Evolutionary conservation across 371 early-diverging fungal genomes (phyloP).

Genomic region (Mucor ambiguus): DNA sequence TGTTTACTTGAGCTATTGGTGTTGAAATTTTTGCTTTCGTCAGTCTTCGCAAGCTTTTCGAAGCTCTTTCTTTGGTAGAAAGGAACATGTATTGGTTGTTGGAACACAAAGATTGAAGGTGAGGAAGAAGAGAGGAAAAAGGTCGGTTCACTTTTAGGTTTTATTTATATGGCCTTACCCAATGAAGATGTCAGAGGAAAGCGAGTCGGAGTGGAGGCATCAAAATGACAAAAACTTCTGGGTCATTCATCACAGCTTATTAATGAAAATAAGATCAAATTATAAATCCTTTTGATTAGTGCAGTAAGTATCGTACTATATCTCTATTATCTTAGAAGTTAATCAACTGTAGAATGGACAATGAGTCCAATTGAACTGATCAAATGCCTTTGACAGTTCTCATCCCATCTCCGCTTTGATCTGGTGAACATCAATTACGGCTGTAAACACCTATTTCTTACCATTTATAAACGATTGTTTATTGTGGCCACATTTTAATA

Average conservation of each 20-base stretch:
- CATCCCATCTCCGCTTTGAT: not conserved
- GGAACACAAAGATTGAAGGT: not conserved
- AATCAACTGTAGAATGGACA: not conserved
- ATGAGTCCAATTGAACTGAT: not conserved
- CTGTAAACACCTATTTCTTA: not conserved
- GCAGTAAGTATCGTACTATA: not conserved
- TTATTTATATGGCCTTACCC: not conserved
- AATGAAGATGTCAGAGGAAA: not conserved
- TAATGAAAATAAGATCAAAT: not conserved
- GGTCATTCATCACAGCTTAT: not conserved
- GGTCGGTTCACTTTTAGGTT: slow-evolving; percentile 3
- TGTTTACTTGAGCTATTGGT: slow-evolving; percentile 32
- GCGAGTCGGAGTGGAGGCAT: not conserved
- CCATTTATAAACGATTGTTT: not conserved
- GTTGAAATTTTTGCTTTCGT: slow-evolving; percentile 51
- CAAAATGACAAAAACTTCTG: not conserved
- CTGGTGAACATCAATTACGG: not conserved
- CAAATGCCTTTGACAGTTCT: not conserved
- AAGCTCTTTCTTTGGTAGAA: slow-evolving; percentile 43
- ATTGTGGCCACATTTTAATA: not conserved
- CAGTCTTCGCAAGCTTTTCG: slow-evolving; percentile 38
- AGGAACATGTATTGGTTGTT: slow-evolving; percentile 26
- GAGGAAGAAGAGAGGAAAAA: slow-evolving; percentile 5
- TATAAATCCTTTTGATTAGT: not conserved
- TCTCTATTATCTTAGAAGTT: not conserved